phyloP scores from a whole-genome alignment of 345 rosid species.

The Eucalyptus marginata region DNA sequence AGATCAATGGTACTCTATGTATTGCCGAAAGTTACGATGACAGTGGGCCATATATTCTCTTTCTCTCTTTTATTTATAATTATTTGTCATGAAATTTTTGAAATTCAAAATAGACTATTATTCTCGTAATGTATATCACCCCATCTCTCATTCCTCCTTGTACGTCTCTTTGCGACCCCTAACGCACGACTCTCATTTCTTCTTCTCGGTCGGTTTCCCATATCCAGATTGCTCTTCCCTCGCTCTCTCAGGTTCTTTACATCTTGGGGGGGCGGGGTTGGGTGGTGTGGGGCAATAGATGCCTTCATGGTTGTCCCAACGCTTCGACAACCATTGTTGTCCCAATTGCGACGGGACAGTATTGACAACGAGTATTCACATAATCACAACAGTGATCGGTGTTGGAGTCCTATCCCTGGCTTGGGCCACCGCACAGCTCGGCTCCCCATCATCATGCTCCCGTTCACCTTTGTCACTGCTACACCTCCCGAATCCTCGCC shows the following conservation, averaged over 20 bases:
- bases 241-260: not conserved
- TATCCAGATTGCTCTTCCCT: not conserved
- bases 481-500: constrained; percentile 40
- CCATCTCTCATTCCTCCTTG: not conserved
- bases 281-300: too few species aligned
- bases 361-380: constrained; percentile 35
- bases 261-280: too few species aligned
- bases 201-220: not conserved
- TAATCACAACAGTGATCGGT: constrained; percentile 34
- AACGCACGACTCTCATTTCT: not conserved
- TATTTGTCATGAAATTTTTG: too few species aligned
- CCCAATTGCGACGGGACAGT: too few species aligned
- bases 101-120: too few species aligned
- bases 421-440: constrained; percentile 38
- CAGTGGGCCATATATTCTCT: not conserved
- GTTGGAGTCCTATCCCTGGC: constrained; percentile 28
- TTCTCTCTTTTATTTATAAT: too few species aligned
- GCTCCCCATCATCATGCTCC: constrained; percentile 18
- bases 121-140: too few species aligned
- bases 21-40: too few species aligned
- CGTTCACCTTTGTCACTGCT: constrained; percentile 25
- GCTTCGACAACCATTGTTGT: too few species aligned
- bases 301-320: too few species aligned
- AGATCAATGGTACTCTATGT: too few species aligned
- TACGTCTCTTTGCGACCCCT: not conserved